phyloP scores from a whole-genome alignment of 1,139 yeast genomes.

The Yamadazyma dushanensis region DNA sequence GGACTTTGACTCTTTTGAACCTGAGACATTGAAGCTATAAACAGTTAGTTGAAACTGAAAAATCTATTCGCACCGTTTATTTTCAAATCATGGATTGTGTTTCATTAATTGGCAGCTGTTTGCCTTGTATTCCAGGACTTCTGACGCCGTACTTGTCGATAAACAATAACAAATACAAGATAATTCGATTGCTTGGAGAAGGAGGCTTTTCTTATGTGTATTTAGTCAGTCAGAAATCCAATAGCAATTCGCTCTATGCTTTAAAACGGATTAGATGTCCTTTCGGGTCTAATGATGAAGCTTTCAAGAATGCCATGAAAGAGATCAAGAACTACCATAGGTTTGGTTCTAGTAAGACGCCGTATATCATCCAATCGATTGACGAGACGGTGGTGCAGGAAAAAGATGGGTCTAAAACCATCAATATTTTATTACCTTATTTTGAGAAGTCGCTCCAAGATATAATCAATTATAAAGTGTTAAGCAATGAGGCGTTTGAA shows the following conservation, averaged over 20 bases:
- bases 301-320: slow-evolving; percentile 59
- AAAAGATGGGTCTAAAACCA: slow-evolving; percentile 74
- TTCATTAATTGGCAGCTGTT: slow-evolving; percentile 29
- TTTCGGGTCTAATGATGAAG: slow-evolving; percentile 72
- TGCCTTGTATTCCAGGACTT: slow-evolving; percentile 44
- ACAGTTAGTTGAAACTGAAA: background rate
- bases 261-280: slow-evolving; percentile 87
- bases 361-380: slow-evolving; percentile 66
- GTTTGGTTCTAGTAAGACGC: slow-evolving; percentile 54
- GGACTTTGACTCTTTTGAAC: background rate
- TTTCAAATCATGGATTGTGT: slow-evolving; percentile 11
- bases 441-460: slow-evolving; percentile 76
- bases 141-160: slow-evolving; percentile 50
- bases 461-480: slow-evolving; percentile 59
- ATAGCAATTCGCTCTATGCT: slow-evolving; percentile 59
- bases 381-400: slow-evolving; percentile 75
- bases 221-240: slow-evolving; percentile 54
- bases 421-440: slow-evolving; percentile 78
- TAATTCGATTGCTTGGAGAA: slow-evolving; percentile 77
- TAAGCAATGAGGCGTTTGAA: slow-evolving; percentile 52
- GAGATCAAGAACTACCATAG: slow-evolving; percentile 77
- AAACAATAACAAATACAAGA: slow-evolving; percentile 50
- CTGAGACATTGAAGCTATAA: background rate
- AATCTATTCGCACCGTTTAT: background rate
- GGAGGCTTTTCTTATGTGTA: slow-evolving; percentile 93